Conservation (phyloP, 371 early-diverging fungal genomes). For the Nosema muscidifuracis region DNA sequence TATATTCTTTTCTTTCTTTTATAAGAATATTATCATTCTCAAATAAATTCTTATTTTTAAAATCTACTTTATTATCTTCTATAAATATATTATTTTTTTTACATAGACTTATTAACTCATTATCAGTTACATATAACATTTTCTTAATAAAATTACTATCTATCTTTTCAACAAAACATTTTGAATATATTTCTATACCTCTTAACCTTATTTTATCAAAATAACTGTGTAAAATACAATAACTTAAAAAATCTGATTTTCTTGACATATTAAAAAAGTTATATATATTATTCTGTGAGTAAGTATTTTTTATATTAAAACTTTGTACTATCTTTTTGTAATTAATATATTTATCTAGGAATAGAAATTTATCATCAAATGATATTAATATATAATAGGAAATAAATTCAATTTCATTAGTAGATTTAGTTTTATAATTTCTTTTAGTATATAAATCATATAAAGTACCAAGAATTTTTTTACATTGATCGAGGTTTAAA, state of each 20-base stretch:
- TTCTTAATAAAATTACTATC: not conserved
- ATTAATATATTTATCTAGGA: not conserved
- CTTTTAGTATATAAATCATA: constrained; percentile 25
- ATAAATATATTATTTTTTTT: constrained; percentile 1
- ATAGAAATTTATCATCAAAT: constrained; percentile 21
- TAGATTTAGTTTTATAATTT: not conserved
- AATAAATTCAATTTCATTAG: constrained; percentile 25
- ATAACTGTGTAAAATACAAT: constrained; percentile 21
- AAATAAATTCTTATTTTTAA: constrained; percentile 13
- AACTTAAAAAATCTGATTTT: constrained; percentile 23
- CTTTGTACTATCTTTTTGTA: not conserved
- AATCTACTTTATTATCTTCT: not conserved
- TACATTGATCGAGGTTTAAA: constrained; percentile 76
- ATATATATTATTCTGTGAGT: constrained; percentile 1
- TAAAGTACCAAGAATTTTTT: constrained; percentile 67
- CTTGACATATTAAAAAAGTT: constrained; percentile 10
- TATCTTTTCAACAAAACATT: constrained; percentile 20
- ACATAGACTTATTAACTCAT: constrained; percentile 8
- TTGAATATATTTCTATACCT: not conserved
- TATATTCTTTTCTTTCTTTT: not conserved
- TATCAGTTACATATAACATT: not conserved
- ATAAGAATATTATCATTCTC: constrained; percentile 10
- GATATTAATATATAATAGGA: constrained; percentile 29
- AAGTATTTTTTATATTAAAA: constrained; percentile 19
- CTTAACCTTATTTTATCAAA: constrained; percentile 10